Percentiles rank a stretch among this genome's conserved stretches.
Evolutionary conservation across 345 rosid species (phyloP).

Genomic region (Gossypium turneri): DNA sequence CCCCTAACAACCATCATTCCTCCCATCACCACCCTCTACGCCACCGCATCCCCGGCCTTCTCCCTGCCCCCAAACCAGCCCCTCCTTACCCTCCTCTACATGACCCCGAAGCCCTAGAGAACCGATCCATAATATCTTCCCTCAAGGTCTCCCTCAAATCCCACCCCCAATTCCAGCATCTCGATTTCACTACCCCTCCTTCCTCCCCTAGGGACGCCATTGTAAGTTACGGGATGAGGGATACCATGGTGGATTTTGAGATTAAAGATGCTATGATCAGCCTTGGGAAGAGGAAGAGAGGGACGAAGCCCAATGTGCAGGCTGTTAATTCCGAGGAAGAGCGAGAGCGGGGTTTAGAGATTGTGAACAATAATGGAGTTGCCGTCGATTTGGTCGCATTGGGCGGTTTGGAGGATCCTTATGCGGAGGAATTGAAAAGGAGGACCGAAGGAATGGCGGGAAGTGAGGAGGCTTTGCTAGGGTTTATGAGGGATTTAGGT

Average conservation of each 20-base stretch:
- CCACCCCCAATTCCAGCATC: constrained; percentile 39
- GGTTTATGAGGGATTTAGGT: constrained; percentile 49
- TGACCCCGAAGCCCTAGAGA: constrained; percentile 43
- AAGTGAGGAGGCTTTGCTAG: constrained; percentile 51
- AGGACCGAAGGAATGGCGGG: constrained; percentile 51
- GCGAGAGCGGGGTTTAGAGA: constrained; percentile 32
- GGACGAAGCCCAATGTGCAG: constrained; percentile 42
- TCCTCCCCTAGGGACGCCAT: constrained; percentile 9
- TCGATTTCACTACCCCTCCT: constrained; percentile 27
- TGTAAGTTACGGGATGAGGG: constrained; percentile 12
- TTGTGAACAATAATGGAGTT: constrained; percentile 45
- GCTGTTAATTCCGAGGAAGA: constrained; percentile 22
- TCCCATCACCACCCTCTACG: constrained; percentile 48
- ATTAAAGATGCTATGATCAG: constrained; percentile 14
- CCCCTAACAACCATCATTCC: constrained; percentile 26
- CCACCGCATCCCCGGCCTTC: constrained; percentile 53
- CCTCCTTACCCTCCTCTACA: constrained; percentile 17
- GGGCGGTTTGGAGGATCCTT: constrained; percentile 44
- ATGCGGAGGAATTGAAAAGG: constrained; percentile 45
- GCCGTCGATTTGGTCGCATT: constrained; percentile 31
- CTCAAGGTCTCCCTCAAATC: constrained; percentile 43
- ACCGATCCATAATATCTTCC: constrained; percentile 40
- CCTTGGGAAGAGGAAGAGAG: constrained; percentile 59
- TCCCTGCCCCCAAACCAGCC: constrained; percentile 28
- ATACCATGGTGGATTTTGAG: constrained; percentile 12